Evolutionary conservation across 2,329 filamentous ascomycete genomes (phyloP).

Genomic region (Apiospora koreana): DNA sequence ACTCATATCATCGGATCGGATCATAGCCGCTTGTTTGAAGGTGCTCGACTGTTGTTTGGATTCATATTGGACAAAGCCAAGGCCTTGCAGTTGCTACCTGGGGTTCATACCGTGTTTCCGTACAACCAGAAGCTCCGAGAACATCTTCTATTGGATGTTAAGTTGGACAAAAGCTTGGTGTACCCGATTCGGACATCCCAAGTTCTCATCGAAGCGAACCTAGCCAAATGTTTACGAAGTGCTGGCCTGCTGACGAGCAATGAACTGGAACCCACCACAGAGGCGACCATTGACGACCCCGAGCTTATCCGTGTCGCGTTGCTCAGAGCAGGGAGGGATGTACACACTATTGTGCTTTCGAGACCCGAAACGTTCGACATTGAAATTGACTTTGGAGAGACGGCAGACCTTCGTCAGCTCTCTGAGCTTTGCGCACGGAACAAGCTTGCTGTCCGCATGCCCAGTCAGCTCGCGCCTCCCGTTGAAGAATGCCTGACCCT

Average conservation of each 20-base stretch:
- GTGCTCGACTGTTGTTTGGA: background rate
- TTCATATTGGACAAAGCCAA: background rate
- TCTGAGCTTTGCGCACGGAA: background rate
- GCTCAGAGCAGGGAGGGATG: background rate
- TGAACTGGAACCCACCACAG: background rate
- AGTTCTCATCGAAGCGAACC: background rate
- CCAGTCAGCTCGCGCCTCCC: background rate
- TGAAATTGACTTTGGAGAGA: background rate
- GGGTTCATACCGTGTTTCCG: background rate
- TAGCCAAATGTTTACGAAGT: no score
- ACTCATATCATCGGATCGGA: background rate
- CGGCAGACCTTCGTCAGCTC: background rate
- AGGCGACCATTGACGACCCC: no score
- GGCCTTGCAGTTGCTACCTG: background rate
- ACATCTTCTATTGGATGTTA: background rate
- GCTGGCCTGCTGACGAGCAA: background rate
- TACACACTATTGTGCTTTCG: background rate
- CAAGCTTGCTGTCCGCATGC: background rate
- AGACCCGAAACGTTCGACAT: background rate
- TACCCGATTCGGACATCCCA: background rate
- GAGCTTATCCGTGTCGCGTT: background rate
- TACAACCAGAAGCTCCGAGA: background rate
- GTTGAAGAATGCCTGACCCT: background rate
- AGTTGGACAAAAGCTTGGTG: background rate
- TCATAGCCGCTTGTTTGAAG: background rate